Conservation (phyloP, 192 early-diverging fungal genomes). For the Backusella psychrophila region DNA sequence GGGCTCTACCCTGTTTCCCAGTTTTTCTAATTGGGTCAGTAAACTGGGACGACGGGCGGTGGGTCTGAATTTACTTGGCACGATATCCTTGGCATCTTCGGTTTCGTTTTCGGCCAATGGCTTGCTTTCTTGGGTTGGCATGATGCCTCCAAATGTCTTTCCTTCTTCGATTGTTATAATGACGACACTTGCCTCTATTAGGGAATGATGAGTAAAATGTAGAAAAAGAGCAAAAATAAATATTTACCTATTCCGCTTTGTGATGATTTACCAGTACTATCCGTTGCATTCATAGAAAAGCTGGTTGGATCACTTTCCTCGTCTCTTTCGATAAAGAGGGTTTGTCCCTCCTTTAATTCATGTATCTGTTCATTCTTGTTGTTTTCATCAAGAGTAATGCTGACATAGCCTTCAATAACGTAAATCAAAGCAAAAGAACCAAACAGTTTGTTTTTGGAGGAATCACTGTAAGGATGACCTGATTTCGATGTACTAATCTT, state of each 20-base stretch:
- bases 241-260: background rate
- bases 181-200: constrained; percentile 12
- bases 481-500: constrained; percentile 10
- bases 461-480: background rate
- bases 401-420: constrained; percentile 47
- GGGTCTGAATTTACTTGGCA: background rate
- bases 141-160: background rate
- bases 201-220: background rate
- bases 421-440: constrained; percentile 54
- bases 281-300: background rate
- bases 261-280: background rate
- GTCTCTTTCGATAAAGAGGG: constrained; percentile 50
- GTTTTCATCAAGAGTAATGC: constrained; percentile 19
- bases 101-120: background rate
- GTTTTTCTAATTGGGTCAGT: background rate
- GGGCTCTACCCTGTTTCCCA: background rate
- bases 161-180: constrained; percentile 17
- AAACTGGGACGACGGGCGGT: background rate
- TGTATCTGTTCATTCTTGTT: constrained; percentile 17
- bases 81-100: background rate
- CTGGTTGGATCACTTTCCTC: constrained; percentile 45
- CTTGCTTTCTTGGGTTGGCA: background rate
- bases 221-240: background rate
- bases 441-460: constrained; percentile 42
- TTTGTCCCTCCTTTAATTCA: constrained; percentile 38